Conservation (phyloP, 2,329 filamentous ascomycete species). For the Aspergillus pseudonomiae region DNA sequence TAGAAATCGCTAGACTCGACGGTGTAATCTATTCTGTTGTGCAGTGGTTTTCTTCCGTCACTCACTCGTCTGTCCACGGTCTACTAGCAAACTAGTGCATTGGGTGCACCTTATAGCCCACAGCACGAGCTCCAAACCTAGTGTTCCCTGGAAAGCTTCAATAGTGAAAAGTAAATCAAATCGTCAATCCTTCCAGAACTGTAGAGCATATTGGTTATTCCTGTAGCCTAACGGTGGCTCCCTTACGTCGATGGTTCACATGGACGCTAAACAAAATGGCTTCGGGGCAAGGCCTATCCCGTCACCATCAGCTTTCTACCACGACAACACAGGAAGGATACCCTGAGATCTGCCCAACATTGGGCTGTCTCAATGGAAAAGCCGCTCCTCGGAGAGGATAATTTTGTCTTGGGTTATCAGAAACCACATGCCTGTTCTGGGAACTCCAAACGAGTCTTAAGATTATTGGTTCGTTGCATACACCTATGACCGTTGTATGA, state of each 20-base stretch:
- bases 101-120: background rate
- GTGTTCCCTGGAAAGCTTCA: background rate
- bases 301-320: background rate
- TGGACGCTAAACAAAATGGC: background rate
- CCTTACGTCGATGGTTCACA: background rate
- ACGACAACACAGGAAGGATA: background rate
- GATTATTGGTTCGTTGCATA: background rate
- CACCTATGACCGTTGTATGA: background rate
- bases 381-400: background rate
- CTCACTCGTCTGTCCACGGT: background rate
- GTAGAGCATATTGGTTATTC: background rate
- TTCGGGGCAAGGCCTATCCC: background rate
- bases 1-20: background rate
- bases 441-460: background rate
- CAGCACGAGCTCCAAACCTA: background rate
- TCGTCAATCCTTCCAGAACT: background rate
- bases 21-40: background rate
- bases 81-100: background rate
- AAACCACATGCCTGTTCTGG: background rate
- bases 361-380: background rate
- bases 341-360: background rate
- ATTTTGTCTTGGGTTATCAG: background rate
- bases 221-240: background rate
- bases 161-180: background rate
- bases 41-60: background rate